phyloP scores from a whole-genome alignment of 2,329 filamentous ascomycete species.

The Monilinia laxa region DNA sequence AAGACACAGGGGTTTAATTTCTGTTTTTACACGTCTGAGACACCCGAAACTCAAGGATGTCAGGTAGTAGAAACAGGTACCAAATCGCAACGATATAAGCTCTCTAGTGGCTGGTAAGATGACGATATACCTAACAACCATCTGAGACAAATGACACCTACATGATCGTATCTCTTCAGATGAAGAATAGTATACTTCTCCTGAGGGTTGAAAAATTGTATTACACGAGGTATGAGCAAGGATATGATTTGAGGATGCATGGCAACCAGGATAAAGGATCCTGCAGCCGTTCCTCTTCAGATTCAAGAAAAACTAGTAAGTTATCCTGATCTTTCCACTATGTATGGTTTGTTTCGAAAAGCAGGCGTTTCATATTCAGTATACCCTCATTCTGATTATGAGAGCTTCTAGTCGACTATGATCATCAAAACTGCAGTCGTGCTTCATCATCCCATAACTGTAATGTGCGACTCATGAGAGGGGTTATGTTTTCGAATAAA shows the following conservation, averaged over 20 bases:
- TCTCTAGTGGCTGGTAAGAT: not conserved
- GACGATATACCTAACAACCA: not conserved
- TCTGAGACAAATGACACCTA: not conserved
- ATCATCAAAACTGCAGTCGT: not conserved
- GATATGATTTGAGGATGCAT: not conserved
- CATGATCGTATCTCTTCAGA: not conserved
- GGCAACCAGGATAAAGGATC: slow-evolving; percentile 1
- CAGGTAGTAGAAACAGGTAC: not conserved
- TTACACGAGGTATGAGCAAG: not conserved
- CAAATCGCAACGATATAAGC: not conserved
- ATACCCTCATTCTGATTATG: not conserved
- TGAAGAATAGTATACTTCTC: not conserved
- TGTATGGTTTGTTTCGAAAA: not conserved
- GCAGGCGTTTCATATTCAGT: not conserved
- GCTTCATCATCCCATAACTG: not conserved
- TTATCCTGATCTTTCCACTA: not conserved
- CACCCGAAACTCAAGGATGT: not conserved
- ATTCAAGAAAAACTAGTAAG: not conserved
- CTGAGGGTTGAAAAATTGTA: not conserved
- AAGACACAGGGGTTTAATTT: not conserved
- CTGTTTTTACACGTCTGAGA: not conserved
- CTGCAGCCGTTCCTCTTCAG: not conserved
- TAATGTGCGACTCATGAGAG: not conserved
- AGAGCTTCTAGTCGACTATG: not conserved
- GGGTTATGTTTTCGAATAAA: not conserved